phyloP scores from a whole-genome alignment of 371 early-diverging fungal genomes.

The Apophysomyces elegans region DNA sequence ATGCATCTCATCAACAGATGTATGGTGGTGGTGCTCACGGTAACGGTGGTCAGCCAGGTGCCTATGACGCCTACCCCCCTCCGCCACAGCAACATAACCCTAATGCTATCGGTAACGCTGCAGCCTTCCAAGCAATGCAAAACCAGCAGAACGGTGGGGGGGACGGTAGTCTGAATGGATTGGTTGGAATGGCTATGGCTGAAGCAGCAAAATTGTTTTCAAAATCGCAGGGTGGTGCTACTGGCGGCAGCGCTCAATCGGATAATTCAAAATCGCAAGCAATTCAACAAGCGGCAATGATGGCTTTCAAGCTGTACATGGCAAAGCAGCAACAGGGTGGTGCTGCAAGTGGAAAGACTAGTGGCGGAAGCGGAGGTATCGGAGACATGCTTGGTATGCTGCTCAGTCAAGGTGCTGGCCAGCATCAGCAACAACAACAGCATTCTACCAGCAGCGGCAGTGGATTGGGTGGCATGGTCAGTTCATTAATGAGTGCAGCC shows the following conservation, averaged over 20 bases:
- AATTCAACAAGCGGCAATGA: slow-evolving; percentile 54
- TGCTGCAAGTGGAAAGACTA: slow-evolving; percentile 20
- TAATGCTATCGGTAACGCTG: slow-evolving; percentile 55
- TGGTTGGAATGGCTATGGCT: slow-evolving; percentile 58
- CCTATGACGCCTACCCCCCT: slow-evolving; percentile 7
- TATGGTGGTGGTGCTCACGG: slow-evolving; percentile 16
- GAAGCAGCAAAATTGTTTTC: slow-evolving; percentile 53
- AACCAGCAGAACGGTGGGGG: slow-evolving; percentile 29
- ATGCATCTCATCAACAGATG: slow-evolving; percentile 30
- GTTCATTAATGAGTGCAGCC: slow-evolving; percentile 30
- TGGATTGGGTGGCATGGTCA: slow-evolving; percentile 38
- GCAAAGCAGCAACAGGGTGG: slow-evolving; percentile 40
- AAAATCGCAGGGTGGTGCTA: slow-evolving; percentile 26
- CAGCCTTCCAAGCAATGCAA: slow-evolving; percentile 54
- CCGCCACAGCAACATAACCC: slow-evolving; percentile 31
- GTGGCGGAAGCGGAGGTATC: slow-evolving; percentile 24
- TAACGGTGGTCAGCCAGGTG: slow-evolving; percentile 7
- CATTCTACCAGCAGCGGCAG: slow-evolving; percentile 13
- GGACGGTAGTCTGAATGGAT: slow-evolving; percentile 42
- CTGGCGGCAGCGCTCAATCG: slow-evolving; percentile 18
- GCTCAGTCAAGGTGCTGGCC: slow-evolving; percentile 28
- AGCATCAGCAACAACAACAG: slow-evolving; percentile 22
- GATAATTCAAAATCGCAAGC: slow-evolving; percentile 35
- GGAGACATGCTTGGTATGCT: slow-evolving; percentile 36
- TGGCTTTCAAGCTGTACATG: slow-evolving; percentile 55